Percentiles rank a stretch among this genome's conserved stretches.
phyloP scores from a whole-genome alignment of 2,329 filamentous ascomycete genomes.

The Atkinsonella hypoxylon region DNA sequence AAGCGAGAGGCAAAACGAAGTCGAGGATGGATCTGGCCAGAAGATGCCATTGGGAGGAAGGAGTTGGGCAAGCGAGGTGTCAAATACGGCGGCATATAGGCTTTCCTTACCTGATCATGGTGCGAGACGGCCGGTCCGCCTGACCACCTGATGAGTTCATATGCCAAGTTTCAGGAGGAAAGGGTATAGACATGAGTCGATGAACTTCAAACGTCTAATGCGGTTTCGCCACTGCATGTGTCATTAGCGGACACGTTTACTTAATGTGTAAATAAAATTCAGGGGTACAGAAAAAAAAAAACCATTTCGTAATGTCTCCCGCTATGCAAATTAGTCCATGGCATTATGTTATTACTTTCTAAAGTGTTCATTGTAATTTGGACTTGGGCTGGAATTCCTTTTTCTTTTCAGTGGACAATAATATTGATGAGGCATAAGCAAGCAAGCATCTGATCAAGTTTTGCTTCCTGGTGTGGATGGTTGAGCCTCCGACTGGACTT shows the following conservation, averaged over 20 bases:
- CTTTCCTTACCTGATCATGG: neutral
- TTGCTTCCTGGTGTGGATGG: neutral
- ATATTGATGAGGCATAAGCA: too few species aligned
- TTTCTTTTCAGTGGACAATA: too few species aligned
- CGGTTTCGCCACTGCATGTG: neutral
- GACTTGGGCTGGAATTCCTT: too few species aligned
- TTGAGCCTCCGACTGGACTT: constrained; percentile 22
- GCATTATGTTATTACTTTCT: neutral
- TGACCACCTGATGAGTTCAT: neutral
- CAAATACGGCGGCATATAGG: constrained; percentile 31
- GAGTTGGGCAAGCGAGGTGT: constrained; percentile 58
- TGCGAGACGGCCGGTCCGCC: neutral
- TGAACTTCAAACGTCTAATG: neutral
- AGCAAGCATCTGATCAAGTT: too few species aligned
- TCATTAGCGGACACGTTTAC: neutral
- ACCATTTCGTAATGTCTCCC: neutral
- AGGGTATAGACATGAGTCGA: neutral
- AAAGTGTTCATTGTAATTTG: neutral
- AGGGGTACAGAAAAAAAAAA: neutral
- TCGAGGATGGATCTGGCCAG: constrained; percentile 64
- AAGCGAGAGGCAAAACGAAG: constrained; percentile 65
- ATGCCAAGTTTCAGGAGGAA: neutral
- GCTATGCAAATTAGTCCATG: neutral
- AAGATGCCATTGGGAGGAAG: constrained; percentile 59
- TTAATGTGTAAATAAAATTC: neutral